A percentile compares a stretch with the other conserved stretches of the same genome.
These are phyloP conservation scores for Erythrobasidium yunnanense DNA, from an alignment of 768 basidiomycete species.

Conservation along the genomic window DNA sequence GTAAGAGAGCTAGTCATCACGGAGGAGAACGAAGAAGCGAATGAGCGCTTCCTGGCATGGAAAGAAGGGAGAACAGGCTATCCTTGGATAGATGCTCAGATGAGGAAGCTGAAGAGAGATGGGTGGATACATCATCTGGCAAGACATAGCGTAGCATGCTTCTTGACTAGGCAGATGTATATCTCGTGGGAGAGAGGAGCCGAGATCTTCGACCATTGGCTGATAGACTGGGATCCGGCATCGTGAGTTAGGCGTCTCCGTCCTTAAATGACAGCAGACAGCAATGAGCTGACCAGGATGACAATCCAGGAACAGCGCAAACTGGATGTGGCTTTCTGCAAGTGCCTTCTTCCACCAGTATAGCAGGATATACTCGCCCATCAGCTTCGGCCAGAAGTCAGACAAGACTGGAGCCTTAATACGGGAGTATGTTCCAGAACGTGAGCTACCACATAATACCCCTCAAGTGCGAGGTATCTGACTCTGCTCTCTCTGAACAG, in stretches of 20 bases:
- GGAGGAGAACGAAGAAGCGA: conserved; percentile 27
- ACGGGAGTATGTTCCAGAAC: conserved; percentile 43
- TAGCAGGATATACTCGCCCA: conserved; percentile 29
- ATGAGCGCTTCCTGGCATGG: conserved; percentile 25
- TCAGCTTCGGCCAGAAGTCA: conserved; percentile 36
- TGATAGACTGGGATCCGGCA: conserved; percentile 40
- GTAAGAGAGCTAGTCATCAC: conserved; percentile 38
- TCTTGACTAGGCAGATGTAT: conserved; percentile 43
- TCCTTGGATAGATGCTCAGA: conserved; percentile 40
- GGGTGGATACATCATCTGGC: conserved; percentile 45
- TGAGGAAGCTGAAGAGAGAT: conserved; percentile 41
- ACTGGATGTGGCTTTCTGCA: conserved; percentile 44
- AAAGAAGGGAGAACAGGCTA: conserved; percentile 42
- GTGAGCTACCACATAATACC: background rate
- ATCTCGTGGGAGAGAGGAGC: conserved; percentile 45
- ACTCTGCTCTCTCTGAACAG: background rate
- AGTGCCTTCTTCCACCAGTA: conserved; percentile 41
- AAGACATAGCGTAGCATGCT: conserved; percentile 40
- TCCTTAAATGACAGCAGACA: no score
- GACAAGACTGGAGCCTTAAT: conserved; percentile 42
- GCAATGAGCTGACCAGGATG: no score
- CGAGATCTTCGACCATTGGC: conserved; percentile 44
- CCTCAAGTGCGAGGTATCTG: background rate
- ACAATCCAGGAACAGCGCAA: conserved; percentile 13
- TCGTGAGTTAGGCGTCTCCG: no score